Conservation (phyloP, 2,329 filamentous ascomycete genomes). For the Verticillium tricorpus region DNA sequence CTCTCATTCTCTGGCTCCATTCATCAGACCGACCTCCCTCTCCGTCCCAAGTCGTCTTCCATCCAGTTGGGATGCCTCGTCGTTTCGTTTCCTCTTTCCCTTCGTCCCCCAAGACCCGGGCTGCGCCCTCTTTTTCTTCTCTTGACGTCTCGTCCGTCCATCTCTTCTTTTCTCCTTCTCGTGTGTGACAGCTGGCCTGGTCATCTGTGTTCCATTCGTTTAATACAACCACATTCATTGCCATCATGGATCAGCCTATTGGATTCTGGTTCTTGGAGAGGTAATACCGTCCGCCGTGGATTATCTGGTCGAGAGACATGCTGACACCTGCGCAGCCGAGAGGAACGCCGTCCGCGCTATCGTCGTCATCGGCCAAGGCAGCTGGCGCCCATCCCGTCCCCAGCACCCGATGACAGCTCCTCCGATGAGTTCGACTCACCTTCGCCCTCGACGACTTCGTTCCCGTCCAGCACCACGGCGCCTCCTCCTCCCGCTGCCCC, state of each 20-base stretch:
- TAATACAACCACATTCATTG: neutral
- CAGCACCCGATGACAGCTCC: neutral
- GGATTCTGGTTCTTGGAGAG: neutral
- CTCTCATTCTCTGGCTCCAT: neutral
- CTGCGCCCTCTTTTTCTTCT: neutral
- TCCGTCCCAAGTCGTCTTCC: neutral
- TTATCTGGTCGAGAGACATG: neutral
- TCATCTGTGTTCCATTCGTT: neutral
- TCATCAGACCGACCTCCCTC: neutral
- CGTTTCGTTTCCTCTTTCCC: neutral
- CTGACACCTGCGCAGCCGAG: neutral
- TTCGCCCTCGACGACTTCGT: constrained; percentile 1
- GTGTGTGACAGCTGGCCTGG: neutral
- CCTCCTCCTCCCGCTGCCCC: constrained; percentile 6
- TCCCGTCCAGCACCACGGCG: constrained; percentile 3
- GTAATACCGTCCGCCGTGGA: neutral
- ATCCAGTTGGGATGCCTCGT: neutral
- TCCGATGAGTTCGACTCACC: constrained; percentile 9
- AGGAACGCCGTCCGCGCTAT: neutral
- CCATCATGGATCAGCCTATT: neutral
- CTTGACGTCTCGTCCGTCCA: neutral
- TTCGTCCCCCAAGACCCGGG: neutral
- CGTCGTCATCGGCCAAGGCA: neutral
- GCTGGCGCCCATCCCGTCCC: neutral
- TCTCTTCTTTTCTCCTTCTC: neutral